Evolutionary conservation across 2,329 filamentous ascomycete genomes (phyloP).

Genomic region (Plenodomus tracheiphilus): DNA sequence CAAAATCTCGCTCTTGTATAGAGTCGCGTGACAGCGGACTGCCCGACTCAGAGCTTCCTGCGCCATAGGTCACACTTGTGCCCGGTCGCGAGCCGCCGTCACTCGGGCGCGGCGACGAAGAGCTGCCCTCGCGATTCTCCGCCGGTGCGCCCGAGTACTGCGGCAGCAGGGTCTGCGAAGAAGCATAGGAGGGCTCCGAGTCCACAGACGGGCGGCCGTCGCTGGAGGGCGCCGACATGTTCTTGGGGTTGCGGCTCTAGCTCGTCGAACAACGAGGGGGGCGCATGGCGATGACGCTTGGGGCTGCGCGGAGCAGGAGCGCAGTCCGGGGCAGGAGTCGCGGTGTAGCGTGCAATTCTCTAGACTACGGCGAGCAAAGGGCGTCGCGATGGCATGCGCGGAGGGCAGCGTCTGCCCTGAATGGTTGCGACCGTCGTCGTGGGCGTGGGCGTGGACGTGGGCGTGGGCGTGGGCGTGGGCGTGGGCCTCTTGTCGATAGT

Average conservation of each 20-base stretch:
- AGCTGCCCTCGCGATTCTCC: constrained; percentile 35
- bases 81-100: constrained; percentile 16
- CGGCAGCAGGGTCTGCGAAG: constrained; percentile 40
- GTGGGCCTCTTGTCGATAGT: too few relatives aligned
- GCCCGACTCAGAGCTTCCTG: constrained; percentile 10
- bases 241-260: constrained; percentile 18
- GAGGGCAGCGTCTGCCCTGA: too few relatives aligned
- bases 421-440: too few relatives aligned
- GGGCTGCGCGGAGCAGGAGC: constrained; percentile 17
- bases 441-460: too few relatives aligned
- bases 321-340: background rate
- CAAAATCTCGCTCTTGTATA: constrained; percentile 38
- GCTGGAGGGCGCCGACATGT: constrained; percentile 40
- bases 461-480: too few relatives aligned
- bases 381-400: too few relatives aligned
- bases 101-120: constrained; percentile 23
- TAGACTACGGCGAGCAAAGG: too few relatives aligned
- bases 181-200: constrained; percentile 36
- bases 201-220: constrained; percentile 39
- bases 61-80: constrained; percentile 10
- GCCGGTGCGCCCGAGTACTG: constrained; percentile 24
- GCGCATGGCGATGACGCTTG: constrained; percentile 29
- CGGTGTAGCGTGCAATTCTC: too few relatives aligned
- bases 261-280: constrained; percentile 29
- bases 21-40: constrained; percentile 25